phyloP scores from a whole-genome alignment of 345 rosid genomes.

The Populus davidiana region DNA sequence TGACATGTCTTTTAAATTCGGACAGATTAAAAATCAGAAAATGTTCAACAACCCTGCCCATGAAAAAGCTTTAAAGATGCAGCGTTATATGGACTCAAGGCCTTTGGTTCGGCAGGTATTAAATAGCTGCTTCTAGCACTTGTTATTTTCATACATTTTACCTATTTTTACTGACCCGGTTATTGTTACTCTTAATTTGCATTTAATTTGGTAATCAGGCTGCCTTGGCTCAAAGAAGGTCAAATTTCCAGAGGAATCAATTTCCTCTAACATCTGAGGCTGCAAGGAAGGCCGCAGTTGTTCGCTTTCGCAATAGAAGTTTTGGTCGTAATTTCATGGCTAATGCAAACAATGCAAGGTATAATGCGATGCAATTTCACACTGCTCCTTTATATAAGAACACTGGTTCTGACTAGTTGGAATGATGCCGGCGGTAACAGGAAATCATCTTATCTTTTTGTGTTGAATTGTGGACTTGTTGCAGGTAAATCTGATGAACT shows the following conservation, averaged over 20 bases:
- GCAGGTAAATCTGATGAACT: conserved; percentile 48
- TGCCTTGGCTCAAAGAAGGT: conserved; percentile 69
- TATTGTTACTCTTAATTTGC: background rate
- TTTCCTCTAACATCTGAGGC: conserved; percentile 54
- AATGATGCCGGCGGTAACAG: background rate
- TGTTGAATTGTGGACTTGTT: conserved; percentile 9
- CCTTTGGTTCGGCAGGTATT: conserved; percentile 78
- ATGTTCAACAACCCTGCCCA: conserved; percentile 35
- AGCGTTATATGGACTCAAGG: conserved; percentile 56
- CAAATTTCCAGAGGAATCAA: conserved; percentile 56
- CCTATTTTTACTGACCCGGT: background rate
- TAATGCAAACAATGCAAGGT: conserved; percentile 63
- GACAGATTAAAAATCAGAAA: conserved; percentile 62
- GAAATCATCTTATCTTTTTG: conserved; percentile 2
- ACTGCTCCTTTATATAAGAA: background rate
- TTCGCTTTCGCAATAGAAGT: conserved; percentile 51
- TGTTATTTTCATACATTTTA: background rate
- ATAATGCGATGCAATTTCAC: conserved; percentile 1
- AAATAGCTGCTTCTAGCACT: background rate
- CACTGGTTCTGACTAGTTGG: background rate
- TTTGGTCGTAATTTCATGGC: conserved; percentile 39
- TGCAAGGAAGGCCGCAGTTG: conserved; percentile 56
- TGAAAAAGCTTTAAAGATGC: conserved; percentile 48
- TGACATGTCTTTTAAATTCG: background rate
- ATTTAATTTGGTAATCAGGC: conserved; percentile 44